phyloP scores from a whole-genome alignment of 2,329 filamentous ascomycete species.

The Metarhizium album region DNA sequence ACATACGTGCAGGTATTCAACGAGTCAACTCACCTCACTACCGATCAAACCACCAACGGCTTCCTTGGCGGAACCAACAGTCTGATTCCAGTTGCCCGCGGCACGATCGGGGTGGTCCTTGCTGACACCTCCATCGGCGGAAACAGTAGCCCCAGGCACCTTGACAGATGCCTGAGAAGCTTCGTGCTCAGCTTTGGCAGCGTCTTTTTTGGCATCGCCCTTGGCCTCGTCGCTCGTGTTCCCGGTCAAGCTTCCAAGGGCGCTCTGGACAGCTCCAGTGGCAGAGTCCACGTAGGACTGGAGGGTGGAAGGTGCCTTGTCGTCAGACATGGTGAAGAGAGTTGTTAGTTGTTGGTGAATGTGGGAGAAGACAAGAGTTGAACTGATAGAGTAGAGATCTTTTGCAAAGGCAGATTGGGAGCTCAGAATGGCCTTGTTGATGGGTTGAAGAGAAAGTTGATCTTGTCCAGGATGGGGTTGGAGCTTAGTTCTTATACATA shows the following conservation, averaged over 20 bases:
- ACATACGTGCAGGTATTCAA: neutral
- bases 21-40: conserved; percentile 43
- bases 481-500: neutral
- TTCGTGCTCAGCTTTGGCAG: conserved; percentile 57
- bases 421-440: neutral
- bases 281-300: conserved; percentile 68
- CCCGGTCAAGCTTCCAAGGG: conserved; percentile 62
- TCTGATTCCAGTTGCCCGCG: conserved; percentile 76
- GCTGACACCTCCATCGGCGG: conserved; percentile 57
- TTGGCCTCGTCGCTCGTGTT: conserved; percentile 55
- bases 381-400: neutral
- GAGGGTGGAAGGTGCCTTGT: conserved; percentile 53
- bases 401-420: neutral
- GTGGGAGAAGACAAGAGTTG: neutral
- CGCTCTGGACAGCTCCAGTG: conserved; percentile 61
- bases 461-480: neutral
- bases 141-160: conserved; percentile 60
- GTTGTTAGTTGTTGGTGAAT: neutral
- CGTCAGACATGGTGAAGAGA: conserved; percentile 17
- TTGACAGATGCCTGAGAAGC: conserved; percentile 67
- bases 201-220: conserved; percentile 53
- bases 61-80: conserved; percentile 78
- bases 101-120: conserved; percentile 63
- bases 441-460: neutral
- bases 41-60: conserved; percentile 65